Conservation (phyloP, 768 basidiomycete genomes). For the Cystobasidium tubakii region DNA sequence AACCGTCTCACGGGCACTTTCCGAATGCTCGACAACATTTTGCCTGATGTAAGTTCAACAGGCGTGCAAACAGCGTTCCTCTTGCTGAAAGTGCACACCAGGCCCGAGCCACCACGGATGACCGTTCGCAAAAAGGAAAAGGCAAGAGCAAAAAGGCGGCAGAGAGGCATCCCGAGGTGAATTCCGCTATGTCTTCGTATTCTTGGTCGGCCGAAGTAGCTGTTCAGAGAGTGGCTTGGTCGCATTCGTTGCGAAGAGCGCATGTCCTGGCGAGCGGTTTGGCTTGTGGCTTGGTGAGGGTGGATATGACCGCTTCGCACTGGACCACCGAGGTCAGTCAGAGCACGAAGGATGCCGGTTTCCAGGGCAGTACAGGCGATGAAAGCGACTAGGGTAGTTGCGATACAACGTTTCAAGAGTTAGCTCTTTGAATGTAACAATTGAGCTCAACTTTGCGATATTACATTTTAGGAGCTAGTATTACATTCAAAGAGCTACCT, state of each 20-base stretch:
- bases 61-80: too few species aligned
- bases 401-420: too few species aligned
- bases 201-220: constrained; percentile 75
- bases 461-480: too few species aligned
- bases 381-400: not conserved
- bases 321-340: constrained; percentile 8
- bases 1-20: constrained; percentile 67
- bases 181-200: constrained; percentile 52
- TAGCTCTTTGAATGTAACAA: too few species aligned
- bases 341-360: not conserved
- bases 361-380: not conserved
- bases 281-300: constrained; percentile 74
- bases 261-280: constrained; percentile 68
- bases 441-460: too few species aligned
- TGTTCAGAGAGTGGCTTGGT: constrained; percentile 75
- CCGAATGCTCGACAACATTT: constrained; percentile 79
- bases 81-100: too few species aligned
- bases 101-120: not conserved
- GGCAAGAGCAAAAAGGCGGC: not conserved
- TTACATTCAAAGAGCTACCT: too few species aligned
- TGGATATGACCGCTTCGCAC: constrained; percentile 57
- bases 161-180: not conserved
- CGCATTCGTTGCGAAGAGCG: constrained; percentile 58
- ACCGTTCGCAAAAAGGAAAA: not conserved
- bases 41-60: constrained; percentile 58